A percentile compares a stretch with the other conserved stretches of the same genome.
Conservation (phyloP, 352 stramenopile genomes). For the Globisporangium takayamanum region DNA sequence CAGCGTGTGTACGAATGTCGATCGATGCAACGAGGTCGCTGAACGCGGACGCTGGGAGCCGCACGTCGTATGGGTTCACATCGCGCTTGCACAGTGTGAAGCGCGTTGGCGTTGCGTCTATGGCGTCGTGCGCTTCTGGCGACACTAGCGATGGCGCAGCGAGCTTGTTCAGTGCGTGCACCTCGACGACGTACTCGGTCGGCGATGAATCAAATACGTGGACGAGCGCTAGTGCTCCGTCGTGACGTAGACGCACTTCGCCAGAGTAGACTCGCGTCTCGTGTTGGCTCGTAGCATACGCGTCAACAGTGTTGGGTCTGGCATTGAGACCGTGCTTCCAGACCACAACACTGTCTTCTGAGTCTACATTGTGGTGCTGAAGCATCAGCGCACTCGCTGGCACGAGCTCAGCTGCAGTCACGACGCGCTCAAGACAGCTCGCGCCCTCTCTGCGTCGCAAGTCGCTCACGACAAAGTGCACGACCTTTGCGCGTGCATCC, state of each 20-base stretch:
- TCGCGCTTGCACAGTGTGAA: constrained; percentile 29
- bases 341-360: constrained; percentile 18
- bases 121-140: not conserved
- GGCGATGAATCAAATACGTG: constrained; percentile 26
- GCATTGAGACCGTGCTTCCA: constrained; percentile 21
- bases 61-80: constrained; percentile 45
- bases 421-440: constrained; percentile 17
- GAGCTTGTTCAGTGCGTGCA: not conserved
- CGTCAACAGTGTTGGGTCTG: not conserved
- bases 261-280: constrained; percentile 32
- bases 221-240: constrained; percentile 1
- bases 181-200: constrained; percentile 22
- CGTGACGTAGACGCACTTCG: constrained; percentile 17
- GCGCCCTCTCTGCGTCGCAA: constrained; percentile 11
- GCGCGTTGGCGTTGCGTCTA: not conserved
- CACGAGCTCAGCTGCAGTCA: constrained; percentile 21
- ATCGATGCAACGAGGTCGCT: constrained; percentile 31
- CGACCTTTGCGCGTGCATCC: constrained; percentile 13
- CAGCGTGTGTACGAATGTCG: constrained; percentile 4
- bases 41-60: constrained; percentile 36
- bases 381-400: constrained; percentile 22
- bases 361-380: not conserved
- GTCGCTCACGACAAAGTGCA: constrained; percentile 35
- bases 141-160: not conserved
- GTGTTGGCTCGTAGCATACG: not conserved